Evolutionary conservation across 345 rosid species (phyloP), one percentile per base, ranked within the genome.

Genomic region (Adansonia digitata): DNA sequence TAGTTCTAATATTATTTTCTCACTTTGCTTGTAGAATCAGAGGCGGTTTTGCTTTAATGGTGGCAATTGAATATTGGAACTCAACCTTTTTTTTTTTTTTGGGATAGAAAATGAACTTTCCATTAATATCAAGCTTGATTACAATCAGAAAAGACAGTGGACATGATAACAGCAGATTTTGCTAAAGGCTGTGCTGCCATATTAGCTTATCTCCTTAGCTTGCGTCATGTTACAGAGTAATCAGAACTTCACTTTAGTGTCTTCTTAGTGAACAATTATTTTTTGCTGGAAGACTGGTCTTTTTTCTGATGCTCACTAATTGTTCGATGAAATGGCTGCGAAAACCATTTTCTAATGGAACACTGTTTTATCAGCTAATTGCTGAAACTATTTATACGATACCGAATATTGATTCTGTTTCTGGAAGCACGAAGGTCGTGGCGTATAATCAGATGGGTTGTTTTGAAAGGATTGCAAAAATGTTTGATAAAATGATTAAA

Each of bases 371-470:
- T 89, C 94, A 0, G 90, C 90, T 20, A 87, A 89, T 71, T 84
- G 69, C 24, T 67, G 34, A 42, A 1, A 68, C 90, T 76, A 88
- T 94, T 62, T 43, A 80, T 74, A 82, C 62, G 34, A 78, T 90
- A n/a, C 97, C 97, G 24, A 67, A 55, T 18, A 86, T 82, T 22
- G 97, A 92, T 82, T 91, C 94, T 5, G 97, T 92, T 75, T 88
- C 97, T 0, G 92, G 98, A 92, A 87, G 97, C 2, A 84, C 88
- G 0, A 85, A 92, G 89, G 80, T 94, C 42, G 84, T 83, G n/a
- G 91, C 90, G 76, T 91, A 78, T 72, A 92, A 87, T 67, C 85
- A 80, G 35, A 78, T 79, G 72, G 81, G 92, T 80, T 53, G 63
- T 6, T 88, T 82, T 9, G 79, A 57, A 18, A 87, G 79, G 57